Conservation (phyloP, 768 basidiomycete genomes). For the Pleurotus eryngii region DNA sequence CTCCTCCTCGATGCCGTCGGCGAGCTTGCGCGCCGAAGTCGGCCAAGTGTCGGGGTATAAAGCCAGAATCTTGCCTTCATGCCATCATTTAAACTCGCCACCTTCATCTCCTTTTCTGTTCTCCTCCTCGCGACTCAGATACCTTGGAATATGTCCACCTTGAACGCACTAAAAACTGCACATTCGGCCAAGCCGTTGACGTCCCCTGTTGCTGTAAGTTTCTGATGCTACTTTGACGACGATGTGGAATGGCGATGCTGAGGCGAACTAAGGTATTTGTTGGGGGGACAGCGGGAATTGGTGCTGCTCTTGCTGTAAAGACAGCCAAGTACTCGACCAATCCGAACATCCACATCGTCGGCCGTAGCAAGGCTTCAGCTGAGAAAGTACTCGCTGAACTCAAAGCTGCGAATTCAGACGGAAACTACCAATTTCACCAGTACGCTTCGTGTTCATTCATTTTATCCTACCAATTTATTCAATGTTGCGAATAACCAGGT, state of each 20-base stretch:
- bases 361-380: constrained; percentile 47
- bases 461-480: constrained; percentile 21
- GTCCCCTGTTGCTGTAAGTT: constrained; percentile 1
- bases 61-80: not conserved
- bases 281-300: constrained; percentile 47
- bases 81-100: not conserved
- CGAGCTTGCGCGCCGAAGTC: too few relatives aligned
- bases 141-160: constrained; percentile 2
- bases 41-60: too few relatives aligned
- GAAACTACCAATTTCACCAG: not conserved
- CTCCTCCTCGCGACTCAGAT: not conserved
- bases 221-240: not conserved
- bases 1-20: too few relatives aligned
- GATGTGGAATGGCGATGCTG: not conserved
- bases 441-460: not conserved
- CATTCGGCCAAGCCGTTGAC: constrained; percentile 3
- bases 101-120: not conserved
- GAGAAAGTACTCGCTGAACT: constrained; percentile 42
- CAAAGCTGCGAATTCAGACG: constrained; percentile 19
- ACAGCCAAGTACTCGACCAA: constrained; percentile 45
- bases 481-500: constrained; percentile 39
- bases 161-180: constrained; percentile 2
- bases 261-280: constrained; percentile 29
- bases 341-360: constrained; percentile 50
- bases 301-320: constrained; percentile 41